Conservation (phyloP, 768 basidiomycete species). For the Suillus decipiens region DNA sequence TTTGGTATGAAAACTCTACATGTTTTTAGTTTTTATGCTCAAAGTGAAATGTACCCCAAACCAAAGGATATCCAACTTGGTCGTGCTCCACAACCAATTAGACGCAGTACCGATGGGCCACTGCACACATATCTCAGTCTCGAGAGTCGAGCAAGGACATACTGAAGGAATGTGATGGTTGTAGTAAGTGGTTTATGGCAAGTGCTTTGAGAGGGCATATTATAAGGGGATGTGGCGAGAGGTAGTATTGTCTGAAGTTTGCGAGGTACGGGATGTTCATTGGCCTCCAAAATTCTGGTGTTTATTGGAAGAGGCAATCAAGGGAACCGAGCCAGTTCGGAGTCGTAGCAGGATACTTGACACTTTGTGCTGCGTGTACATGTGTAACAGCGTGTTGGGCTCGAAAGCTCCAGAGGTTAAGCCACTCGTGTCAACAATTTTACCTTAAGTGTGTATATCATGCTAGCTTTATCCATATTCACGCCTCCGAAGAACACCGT, state of each 20-base stretch:
- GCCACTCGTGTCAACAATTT: background rate
- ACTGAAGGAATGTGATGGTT: constrained; percentile 1
- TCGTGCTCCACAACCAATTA: background rate
- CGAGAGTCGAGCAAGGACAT: background rate
- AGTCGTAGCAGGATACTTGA: background rate
- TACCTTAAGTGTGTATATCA: background rate
- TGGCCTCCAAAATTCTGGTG: background rate
- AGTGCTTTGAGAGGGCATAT: background rate
- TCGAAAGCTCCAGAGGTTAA: background rate
- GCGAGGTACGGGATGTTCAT: background rate
- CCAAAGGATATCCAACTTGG: constrained; percentile 6
- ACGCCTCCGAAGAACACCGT: background rate
- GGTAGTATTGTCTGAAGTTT: background rate
- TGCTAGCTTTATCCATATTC: background rate
- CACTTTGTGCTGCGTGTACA: background rate
- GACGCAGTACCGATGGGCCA: background rate
- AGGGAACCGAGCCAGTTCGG: background rate
- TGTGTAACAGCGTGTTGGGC: background rate
- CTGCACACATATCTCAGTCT: background rate
- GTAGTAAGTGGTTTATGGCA: constrained; percentile 3
- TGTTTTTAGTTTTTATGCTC: background rate
- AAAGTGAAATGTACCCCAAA: background rate
- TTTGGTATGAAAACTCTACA: background rate
- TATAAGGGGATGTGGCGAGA: background rate
- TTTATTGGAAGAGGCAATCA: background rate